Conservation (phyloP, 768 basidiomycete species). For the Boletus fagicola region DNA sequence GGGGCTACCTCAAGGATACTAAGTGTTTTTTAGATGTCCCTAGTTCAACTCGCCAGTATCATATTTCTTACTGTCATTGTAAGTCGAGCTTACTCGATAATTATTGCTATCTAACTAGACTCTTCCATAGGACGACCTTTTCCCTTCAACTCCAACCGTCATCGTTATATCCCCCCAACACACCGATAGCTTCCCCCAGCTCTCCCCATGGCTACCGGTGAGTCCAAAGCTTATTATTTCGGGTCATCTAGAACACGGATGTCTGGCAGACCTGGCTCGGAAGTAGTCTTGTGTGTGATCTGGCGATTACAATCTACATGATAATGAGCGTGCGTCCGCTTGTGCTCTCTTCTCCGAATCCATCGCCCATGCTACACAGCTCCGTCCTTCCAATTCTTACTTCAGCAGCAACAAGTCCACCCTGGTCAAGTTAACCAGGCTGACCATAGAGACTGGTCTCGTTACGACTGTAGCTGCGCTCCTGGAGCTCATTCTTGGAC, state of each 20-base stretch:
- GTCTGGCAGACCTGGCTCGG: constrained; percentile 22
- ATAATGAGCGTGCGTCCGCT: constrained; percentile 2
- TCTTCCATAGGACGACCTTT: background rate
- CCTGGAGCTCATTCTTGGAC: constrained; percentile 16
- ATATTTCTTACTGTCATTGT: background rate
- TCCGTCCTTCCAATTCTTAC: constrained; percentile 8
- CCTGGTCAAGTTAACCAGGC: constrained; percentile 15
- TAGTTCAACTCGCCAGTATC: constrained; percentile 20
- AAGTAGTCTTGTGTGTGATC: constrained; percentile 18
- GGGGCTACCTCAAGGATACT: no score
- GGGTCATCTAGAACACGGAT: background rate
- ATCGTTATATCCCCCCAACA: no score
- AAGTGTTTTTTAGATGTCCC: constrained; percentile 15
- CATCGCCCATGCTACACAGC: constrained; percentile 3
- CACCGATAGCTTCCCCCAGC: no score
- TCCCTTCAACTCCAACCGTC: background rate
- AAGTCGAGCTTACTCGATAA: background rate
- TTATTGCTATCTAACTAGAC: background rate
- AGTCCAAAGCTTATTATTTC: background rate
- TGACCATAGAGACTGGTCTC: constrained; percentile 26
- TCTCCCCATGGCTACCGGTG: constrained; percentile 13
- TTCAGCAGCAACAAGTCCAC: constrained; percentile 2
- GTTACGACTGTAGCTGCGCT: constrained; percentile 21
- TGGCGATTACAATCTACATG: constrained; percentile 23
- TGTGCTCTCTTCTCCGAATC: background rate